Base-by-base conservation (phyloP, 2,329 filamentous ascomycete species). In the Davidsoniella australis region DNA sequence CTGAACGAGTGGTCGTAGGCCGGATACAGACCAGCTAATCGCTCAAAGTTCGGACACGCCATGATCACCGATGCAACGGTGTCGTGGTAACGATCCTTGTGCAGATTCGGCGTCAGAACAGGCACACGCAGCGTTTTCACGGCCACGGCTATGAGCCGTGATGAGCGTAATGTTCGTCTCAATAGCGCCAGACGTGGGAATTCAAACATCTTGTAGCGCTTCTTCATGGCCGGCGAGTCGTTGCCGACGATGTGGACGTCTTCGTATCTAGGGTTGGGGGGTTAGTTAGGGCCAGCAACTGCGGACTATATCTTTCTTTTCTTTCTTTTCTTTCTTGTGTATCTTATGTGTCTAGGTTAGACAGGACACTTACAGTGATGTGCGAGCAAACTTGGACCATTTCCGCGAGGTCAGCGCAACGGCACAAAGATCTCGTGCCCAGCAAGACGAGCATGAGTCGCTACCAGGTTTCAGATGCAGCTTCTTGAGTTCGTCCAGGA, bases 31-130 rank as follows among this genome's bases (percentile, higher is more conserved):
- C 76, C 76, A 9, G 68, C 62, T 5, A 81, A 62, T 45, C 68
- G 66, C 61, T 81, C 76, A 9, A 82, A 63, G 54, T 80, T 80
- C 2, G 77, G 77, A 50, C 76, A 81, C 0, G 74, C 71, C 75
- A 79, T 78, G 51, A 81, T 66, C 20, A 81, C 61, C 4, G 76
- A 71, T 0, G 76, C 75, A 1, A 79, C 66, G 2, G 75, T 59
- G 55, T 77, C 69, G 52, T 76, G 67, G 56, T 80, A 80, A 42
- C 70, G 65, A 36, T 70, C 68, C 16, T 62, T 45, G 9, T 64
- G 56, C n/a, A 65, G 59, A 10, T 63, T 61, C 24, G 64, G 61
- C 0, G 66, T 65, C 9, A 67, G 54, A 5, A 69, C 66, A 0
- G 73, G 75, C 1, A 78, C 69, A 56, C 78, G 78, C 47, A 82